Evolutionary conservation across 352 stramenopile species (phyloP).

Genomic region (Elongisporangium prolatum): DNA sequence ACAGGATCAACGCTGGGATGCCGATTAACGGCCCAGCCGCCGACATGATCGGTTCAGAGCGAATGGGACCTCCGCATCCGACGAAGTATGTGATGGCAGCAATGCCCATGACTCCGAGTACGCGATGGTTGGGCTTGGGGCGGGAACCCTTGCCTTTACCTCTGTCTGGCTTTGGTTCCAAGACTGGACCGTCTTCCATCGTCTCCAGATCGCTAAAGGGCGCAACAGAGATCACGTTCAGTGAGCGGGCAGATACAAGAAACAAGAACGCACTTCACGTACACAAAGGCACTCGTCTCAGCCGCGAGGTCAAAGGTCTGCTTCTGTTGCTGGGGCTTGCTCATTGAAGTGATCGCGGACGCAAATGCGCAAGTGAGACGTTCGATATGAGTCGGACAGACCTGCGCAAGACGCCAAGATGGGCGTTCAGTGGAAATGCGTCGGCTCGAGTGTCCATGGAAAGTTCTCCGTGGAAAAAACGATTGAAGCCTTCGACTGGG

Average conservation of each 20-base stretch:
- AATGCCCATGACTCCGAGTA: constrained; percentile 33
- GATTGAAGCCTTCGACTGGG: background rate
- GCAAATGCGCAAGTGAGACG: background rate
- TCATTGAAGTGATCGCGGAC: background rate
- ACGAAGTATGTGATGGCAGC: constrained; percentile 50
- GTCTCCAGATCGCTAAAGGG: constrained; percentile 13
- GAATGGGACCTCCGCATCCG: constrained; percentile 37
- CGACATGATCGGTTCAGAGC: constrained; percentile 52
- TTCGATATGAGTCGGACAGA: background rate
- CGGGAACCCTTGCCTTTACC: constrained; percentile 1
- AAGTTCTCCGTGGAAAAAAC: background rate
- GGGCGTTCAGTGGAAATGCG: background rate
- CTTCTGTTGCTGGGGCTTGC: background rate
- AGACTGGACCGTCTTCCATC: constrained; percentile 12
- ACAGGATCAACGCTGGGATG: constrained; percentile 45
- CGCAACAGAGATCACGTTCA: too few relatives aligned
- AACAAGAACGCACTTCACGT: background rate
- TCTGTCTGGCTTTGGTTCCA: constrained; percentile 18
- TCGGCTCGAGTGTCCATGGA: background rate
- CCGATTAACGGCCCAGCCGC: constrained; percentile 50
- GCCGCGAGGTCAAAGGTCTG: background rate
- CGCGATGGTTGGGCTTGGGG: constrained; percentile 16
- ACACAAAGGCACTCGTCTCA: constrained; percentile 10
- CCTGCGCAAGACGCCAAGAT: background rate
- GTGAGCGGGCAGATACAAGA: background rate